A percentile compares a stretch with the other conserved stretches of the same genome.
Evolutionary conservation across 2,329 filamentous ascomycete genomes (phyloP).

Genomic region (Fusarium tjaetaba): DNA sequence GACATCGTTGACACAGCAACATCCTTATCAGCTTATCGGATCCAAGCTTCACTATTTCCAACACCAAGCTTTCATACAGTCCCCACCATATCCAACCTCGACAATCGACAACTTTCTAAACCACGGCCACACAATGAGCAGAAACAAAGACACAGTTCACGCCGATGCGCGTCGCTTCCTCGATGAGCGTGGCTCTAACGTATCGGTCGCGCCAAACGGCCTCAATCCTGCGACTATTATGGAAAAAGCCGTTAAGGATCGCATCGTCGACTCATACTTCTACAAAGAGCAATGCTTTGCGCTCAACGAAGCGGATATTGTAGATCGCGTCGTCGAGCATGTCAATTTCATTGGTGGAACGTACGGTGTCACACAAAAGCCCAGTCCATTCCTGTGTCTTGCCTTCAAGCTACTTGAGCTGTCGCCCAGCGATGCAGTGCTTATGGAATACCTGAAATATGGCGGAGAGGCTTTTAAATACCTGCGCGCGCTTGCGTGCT

Average conservation of each 20-base stretch:
- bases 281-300: slow-evolving; percentile 99
- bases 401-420: slow-evolving; percentile 95
- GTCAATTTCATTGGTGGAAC: slow-evolving; percentile 88
- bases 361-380: slow-evolving; percentile 83
- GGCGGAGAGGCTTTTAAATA: slow-evolving; percentile 86
- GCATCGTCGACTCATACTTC: slow-evolving; percentile 94
- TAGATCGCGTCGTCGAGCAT: slow-evolving; percentile 87
- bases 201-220: slow-evolving; percentile 80
- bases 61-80: slow-evolving; percentile 23
- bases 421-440: slow-evolving; percentile 79
- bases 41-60: slow-evolving; percentile 29
- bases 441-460: slow-evolving; percentile 81
- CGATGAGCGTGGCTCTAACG: slow-evolving; percentile 87
- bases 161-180: slow-evolving; percentile 86
- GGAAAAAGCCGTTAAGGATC: slow-evolving; percentile 94
- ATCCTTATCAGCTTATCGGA: slow-evolving; percentile 51
- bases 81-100: slow-evolving; percentile 23
- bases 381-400: slow-evolving; percentile 91
- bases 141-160: slow-evolving; percentile 66
- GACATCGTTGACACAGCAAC: slow-evolving; percentile 55
- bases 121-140: slow-evolving; percentile 44
- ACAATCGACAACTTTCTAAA: slow-evolving; percentile 8
- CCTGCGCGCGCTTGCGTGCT: slow-evolving; percentile 85
- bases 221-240: slow-evolving; percentile 96
- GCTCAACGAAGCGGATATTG: slow-evolving; percentile 83